Evolutionary conservation across 2,329 filamentous ascomycete species (phyloP).

Genomic region (Rhinocladiella mackenziei): DNA sequence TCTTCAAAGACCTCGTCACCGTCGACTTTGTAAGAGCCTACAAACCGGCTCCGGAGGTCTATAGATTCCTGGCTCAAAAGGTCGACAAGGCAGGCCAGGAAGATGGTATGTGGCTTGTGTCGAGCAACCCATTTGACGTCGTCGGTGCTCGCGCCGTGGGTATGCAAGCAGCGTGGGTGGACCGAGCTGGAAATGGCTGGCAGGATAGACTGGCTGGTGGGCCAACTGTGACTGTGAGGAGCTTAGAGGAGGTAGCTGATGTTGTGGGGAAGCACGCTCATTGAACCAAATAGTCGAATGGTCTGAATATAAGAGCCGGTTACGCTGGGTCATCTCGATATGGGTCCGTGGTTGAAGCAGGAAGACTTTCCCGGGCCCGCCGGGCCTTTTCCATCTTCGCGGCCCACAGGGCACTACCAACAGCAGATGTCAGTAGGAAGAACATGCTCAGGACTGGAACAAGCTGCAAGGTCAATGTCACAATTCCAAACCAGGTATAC

Average conservation of each 20-base stretch:
- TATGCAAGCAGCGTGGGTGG: conserved; percentile 64
- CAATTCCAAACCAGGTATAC: conserved; percentile 89
- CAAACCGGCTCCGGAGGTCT: conserved; percentile 63
- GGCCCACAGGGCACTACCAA: conserved; percentile 82
- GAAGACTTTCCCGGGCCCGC: conserved; percentile 30
- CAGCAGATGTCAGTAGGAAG: conserved; percentile 82
- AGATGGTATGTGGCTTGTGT: conserved; percentile 63
- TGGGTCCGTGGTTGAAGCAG: conserved; percentile 29
- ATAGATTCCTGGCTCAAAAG: conserved; percentile 55
- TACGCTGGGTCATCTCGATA: conserved; percentile 39
- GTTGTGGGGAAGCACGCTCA: conserved; percentile 30
- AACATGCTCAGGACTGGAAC: conserved; percentile 89
- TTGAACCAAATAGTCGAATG: conserved; percentile 1
- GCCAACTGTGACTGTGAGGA: conserved; percentile 54
- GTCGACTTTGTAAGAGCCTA: conserved; percentile 59
- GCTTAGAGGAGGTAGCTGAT: conserved; percentile 56
- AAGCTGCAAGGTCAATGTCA: conserved; percentile 80
- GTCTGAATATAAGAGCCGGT: neutral
- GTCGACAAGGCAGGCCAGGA: conserved; percentile 47
- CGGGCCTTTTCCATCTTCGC: conserved; percentile 66
- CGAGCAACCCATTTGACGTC: conserved; percentile 69
- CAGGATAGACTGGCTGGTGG: conserved; percentile 54
- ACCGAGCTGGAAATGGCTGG: conserved; percentile 61
- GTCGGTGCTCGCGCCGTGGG: conserved; percentile 60
- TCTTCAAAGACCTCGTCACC: conserved; percentile 57